A percentile compares a stretch with the other conserved stretches of the same genome.
phyloP scores from a whole-genome alignment of 176 grass and related monocot genomes.

The Melocanna baccifera region DNA sequence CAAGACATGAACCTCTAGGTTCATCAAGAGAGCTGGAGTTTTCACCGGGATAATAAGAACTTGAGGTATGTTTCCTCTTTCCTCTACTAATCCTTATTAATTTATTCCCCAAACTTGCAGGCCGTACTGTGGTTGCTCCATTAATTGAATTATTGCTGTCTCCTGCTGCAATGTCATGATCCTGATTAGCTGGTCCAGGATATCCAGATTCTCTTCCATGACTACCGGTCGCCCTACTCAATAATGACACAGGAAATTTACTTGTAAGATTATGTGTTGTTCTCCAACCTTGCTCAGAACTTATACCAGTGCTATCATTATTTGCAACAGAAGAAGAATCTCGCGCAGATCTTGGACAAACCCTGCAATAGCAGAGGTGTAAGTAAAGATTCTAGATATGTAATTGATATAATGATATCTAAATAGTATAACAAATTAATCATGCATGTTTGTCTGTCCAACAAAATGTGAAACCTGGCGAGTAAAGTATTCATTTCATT shows the following conservation, averaged over 20 bases:
- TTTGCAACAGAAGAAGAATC: conserved; percentile 23
- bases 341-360: conserved; percentile 19
- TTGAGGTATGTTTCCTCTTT: conserved; percentile 45
- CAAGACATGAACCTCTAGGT: conserved; percentile 30
- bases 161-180: conserved; percentile 10
- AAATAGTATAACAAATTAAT: not conserved
- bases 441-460: not conserved
- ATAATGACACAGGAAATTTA: conserved; percentile 16
- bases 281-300: conserved; percentile 38
- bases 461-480: not conserved
- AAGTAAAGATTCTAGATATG: conserved; percentile 7
- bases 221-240: not conserved
- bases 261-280: conserved; percentile 39
- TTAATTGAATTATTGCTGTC: not conserved
- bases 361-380: conserved; percentile 25
- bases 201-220: conserved; percentile 14
- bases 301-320: not conserved
- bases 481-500: conserved; percentile 27
- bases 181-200: conserved; percentile 23
- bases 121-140: not conserved
- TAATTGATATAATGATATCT: not conserved
- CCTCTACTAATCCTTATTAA: conserved; percentile 19
- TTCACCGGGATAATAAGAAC: conserved; percentile 29
- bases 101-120: conserved; percentile 24
- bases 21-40: conserved; percentile 39